Percentiles rank a stretch among this genome's conserved stretches.
Evolutionary conservation across 2,329 filamentous ascomycete species (phyloP).

Genomic region (Penicillium aurantiogriseum): DNA sequence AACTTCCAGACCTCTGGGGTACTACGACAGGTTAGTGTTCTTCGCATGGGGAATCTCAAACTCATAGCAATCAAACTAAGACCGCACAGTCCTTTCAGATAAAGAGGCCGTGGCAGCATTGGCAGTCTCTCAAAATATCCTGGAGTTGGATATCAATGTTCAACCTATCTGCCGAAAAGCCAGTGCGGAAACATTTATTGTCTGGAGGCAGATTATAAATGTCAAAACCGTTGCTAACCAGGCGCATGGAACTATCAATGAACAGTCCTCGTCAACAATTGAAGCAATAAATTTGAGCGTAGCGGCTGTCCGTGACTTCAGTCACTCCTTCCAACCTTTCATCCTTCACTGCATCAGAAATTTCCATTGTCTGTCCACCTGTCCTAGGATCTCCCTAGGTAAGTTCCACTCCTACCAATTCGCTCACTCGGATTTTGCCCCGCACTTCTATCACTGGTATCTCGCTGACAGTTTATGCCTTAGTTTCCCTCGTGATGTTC

Average conservation of each 20-base stretch:
- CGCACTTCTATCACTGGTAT: too few species aligned
- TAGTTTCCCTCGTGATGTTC: slow-evolving; percentile 19
- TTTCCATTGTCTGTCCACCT: slow-evolving; percentile 13
- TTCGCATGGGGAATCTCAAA: background rate
- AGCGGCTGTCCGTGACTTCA: slow-evolving; percentile 5
- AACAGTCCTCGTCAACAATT: background rate
- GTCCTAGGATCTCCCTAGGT: slow-evolving; percentile 19
- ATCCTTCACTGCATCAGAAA: slow-evolving; percentile 10
- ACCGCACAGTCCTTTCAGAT: background rate
- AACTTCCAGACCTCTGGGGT: slow-evolving; percentile 10
- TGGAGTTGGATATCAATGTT: slow-evolving; percentile 8
- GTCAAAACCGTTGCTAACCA: slow-evolving; percentile 7
- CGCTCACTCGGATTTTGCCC: fast-evolving
- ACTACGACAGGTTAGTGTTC: slow-evolving; percentile 4
- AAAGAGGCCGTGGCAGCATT: background rate
- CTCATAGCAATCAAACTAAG: background rate
- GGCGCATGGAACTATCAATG: background rate
- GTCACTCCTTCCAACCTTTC: slow-evolving; percentile 14
- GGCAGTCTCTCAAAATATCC: background rate
- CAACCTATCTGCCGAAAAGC: slow-evolving; percentile 15
- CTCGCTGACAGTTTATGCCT: background rate
- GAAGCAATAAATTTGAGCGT: background rate
- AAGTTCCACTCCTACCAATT: background rate
- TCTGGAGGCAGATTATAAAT: slow-evolving; percentile 19
- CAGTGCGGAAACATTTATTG: slow-evolving; percentile 14